Evolutionary conservation across 176 grass and related monocot species (phyloP).

Genomic region (Dendrocalamus sinicus): DNA sequence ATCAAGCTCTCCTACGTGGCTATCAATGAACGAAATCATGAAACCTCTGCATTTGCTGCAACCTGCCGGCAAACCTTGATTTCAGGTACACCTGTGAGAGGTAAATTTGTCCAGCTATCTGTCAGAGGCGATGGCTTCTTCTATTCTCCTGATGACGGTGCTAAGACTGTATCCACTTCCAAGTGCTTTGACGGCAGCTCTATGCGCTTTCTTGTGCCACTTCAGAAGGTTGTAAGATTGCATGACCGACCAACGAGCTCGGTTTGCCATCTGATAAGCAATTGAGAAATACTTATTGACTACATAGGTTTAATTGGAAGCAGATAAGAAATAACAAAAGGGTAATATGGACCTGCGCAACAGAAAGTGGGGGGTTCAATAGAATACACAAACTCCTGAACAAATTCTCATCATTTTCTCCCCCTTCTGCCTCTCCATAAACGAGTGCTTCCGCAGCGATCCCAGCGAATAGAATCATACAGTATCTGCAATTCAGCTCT

Average conservation of each 20-base stretch:
- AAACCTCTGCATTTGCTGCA: neutral
- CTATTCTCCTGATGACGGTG: conserved; percentile 81
- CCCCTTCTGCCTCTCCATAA: conserved; percentile 92
- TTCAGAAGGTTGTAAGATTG: conserved; percentile 98
- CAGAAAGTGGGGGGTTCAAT: conserved; percentile 70
- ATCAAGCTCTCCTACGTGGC: neutral
- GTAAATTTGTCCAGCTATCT: conserved; percentile 22
- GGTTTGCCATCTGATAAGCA: conserved; percentile 87
- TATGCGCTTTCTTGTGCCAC: conserved; percentile 87
- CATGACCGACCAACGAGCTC: conserved; percentile 90
- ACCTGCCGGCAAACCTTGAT: neutral
- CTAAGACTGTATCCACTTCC: conserved; percentile 72
- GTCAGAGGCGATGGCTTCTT: conserved; percentile 72
- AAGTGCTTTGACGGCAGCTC: conserved; percentile 78
- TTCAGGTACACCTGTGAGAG: neutral
- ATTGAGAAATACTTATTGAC: conserved; percentile 14
- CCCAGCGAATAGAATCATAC: conserved; percentile 93
- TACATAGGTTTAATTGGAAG: neutral
- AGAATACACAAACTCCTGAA: conserved; percentile 85
- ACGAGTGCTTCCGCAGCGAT: conserved; percentile 91
- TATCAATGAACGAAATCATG: neutral
- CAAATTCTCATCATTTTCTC: conserved; percentile 96
- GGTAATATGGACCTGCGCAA: conserved; percentile 61
- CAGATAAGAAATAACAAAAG: neutral
- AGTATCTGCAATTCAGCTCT: conserved; percentile 62